Base-by-base conservation (phyloP, 352 stramenopile species). In the Pythium periplocum region DNA sequence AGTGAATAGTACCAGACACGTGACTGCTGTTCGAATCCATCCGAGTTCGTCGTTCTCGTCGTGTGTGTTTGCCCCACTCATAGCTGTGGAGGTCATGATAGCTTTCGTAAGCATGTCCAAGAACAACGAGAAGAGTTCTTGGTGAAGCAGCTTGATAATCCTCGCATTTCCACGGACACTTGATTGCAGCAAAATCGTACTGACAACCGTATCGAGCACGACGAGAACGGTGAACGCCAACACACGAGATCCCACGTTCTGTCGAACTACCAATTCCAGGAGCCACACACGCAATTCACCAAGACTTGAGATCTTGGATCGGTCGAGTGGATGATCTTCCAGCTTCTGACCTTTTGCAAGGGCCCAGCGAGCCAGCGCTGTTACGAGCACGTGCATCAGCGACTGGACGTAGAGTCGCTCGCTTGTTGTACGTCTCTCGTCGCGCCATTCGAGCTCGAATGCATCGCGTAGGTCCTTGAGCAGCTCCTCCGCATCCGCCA, bases 71-170 rank as follows among this genome's bases (percentile, higher is more conserved):
- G 17, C 17, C 17, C 17, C 17, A 26, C 17, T 26, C 17, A 26
- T 26, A 26, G 17, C 17, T 26, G 17, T 26, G 17, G 17, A 26
- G 17, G 17, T 26, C 17, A 26, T 26, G 17, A 26, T 26, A 26
- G 17, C 17, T 32, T 80, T 85, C 34, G 47, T 53, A 12, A 85
- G 37, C 71, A 82, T 85, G 42, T 85, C 71, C 39, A 62, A 40
- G 35, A 82, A 61, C 38, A 78, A 30, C 7, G 60, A 58, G 49
- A 85, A 82, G 34, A 82, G 55, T 37, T 60, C 51, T 10, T 32
- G 44, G 30, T 75, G 52, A 3, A 77, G 38, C 4, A 6, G 37
- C 12, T 12, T 8, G 38, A 42, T 12, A 12, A 12, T 66, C 48
- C 11, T 62, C 46, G 6, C 55, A 45, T 51, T 46, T 42, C 4